Evolutionary conservation across 768 basidiomycete species (phyloP), one percentile per base, ranked within the genome.

Genomic region (Lactarius tabidus): DNA sequence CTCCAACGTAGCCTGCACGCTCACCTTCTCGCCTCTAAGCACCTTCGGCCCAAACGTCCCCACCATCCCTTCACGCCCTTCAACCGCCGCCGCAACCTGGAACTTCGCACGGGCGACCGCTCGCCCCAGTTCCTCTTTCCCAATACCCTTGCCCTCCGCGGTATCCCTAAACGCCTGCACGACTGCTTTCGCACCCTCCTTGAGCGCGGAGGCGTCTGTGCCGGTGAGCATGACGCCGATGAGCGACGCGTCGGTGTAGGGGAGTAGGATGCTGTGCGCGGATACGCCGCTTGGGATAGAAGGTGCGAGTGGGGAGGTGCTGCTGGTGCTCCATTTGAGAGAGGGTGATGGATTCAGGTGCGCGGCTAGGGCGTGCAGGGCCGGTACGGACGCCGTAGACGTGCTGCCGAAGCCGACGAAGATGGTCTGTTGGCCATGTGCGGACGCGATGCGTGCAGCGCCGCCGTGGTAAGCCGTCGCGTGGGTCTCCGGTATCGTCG

Each of bases 21-120:
- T 84, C 2, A 82, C 76, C 45, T 84, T 77, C 48, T 80, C 78
- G 59, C 82, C 84, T 45, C 82, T 76, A 69, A 95, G 82, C 68
- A 93, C 77, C 90, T 91, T 63, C n/a, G 68, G 58, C 12, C 88
- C 90, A 62, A 93, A 73, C 38, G 82, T 75, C 33, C 79, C 77
- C 33, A 89, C 74, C 35, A 91, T 72, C 23, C 91, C 90, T 10
- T 87, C 86, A 63, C 91, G 79, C 62, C 79, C 80, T 67, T 99
- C 96, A 33, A 82, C 70, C 56, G 82, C 79, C 63, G 77, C 80
- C 3, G 95, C 95, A 70, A 89, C 84, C 57, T 83, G 77, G 73
- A 98, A 95, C 77, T 90, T 95, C 67, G 96, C 93, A 75, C 93
- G 93, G 14, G 91, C 87, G 41, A 93, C 77, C 18, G 96, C 95